phyloP scores from a whole-genome alignment of 805 yeast species.

The Wickerhamiella domercqiae region DNA sequence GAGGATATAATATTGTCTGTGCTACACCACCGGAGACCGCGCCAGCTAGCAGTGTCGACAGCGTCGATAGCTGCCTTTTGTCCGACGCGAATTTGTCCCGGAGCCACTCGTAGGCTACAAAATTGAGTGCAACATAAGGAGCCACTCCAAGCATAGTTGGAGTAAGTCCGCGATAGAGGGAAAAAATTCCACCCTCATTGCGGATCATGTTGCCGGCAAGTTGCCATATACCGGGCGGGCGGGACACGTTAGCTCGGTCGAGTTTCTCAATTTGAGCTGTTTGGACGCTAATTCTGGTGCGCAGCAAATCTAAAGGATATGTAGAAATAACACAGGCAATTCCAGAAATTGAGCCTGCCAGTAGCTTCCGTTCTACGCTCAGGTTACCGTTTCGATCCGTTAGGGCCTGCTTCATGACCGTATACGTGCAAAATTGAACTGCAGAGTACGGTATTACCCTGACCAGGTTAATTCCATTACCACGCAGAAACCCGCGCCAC shows the following conservation, averaged over 20 bases:
- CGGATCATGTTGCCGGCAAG: conserved; percentile 44
- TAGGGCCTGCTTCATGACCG: conserved; percentile 35
- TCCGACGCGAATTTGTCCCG: conserved; percentile 36
- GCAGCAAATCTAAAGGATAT: conserved; percentile 80
- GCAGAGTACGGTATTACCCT: conserved; percentile 90
- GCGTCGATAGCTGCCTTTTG: conserved; percentile 26
- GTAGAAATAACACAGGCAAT: conserved; percentile 64
- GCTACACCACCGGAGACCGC: conserved; percentile 82
- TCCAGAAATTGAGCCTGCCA: conserved; percentile 75
- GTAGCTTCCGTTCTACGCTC: conserved; percentile 24
- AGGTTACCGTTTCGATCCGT: conserved; percentile 10
- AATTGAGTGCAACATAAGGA: conserved; percentile 87
- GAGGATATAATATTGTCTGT: conserved; percentile 80
- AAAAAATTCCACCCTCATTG: conserved; percentile 68
- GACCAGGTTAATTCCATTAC: conserved; percentile 79
- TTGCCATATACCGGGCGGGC: conserved; percentile 58
- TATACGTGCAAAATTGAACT: conserved; percentile 80
- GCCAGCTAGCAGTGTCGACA: conserved; percentile 56
- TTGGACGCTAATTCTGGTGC: conserved; percentile 79
- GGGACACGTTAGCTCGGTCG: conserved; percentile 16
- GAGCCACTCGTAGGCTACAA: conserved; percentile 72
- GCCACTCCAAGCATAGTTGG: conserved; percentile 95
- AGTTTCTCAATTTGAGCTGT: conserved; percentile 44
- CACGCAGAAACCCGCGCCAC: conserved; percentile 75
- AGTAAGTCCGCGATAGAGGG: conserved; percentile 67